Evolutionary conservation across 352 stramenopile genomes (phyloP).

Genomic region (Globisporangium echinulatum): DNA sequence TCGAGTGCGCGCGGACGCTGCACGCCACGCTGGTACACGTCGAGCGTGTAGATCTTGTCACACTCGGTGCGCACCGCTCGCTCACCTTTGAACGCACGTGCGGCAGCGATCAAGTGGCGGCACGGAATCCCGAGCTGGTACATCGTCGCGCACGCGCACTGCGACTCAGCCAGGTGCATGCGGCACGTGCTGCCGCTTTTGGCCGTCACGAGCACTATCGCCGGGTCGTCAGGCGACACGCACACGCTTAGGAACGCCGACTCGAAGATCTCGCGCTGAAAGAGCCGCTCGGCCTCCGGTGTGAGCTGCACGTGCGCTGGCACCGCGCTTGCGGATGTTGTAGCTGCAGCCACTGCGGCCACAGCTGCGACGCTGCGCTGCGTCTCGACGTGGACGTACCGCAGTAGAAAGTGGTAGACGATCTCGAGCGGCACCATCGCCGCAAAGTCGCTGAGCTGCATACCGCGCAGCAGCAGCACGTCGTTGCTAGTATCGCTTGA

Average conservation of each 20-base stretch:
- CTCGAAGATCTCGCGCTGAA: conserved; percentile 53
- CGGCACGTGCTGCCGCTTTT: conserved; percentile 46
- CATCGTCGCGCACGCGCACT: conserved; percentile 64
- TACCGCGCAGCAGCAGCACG: conserved; percentile 6
- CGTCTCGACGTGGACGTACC: conserved; percentile 35
- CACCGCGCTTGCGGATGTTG: no score
- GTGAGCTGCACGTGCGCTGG: conserved; percentile 33
- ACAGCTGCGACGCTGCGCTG: conserved; percentile 1
- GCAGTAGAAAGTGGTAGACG: conserved; percentile 64
- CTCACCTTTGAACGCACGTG: conserved; percentile 54
- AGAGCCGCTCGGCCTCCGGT: conserved; percentile 52
- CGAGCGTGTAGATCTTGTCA: conserved; percentile 67
- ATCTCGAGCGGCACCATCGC: conserved; percentile 58
- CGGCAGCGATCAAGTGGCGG: conserved; percentile 66
- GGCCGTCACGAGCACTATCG: conserved; percentile 57
- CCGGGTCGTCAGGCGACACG: conserved; percentile 46
- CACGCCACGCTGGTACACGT: conserved; percentile 24
- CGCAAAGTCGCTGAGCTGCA: conserved; percentile 11
- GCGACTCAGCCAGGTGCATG: conserved; percentile 49
- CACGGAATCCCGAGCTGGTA: conserved; percentile 74
- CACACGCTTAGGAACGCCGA: conserved; percentile 52
- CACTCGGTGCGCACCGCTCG: conserved; percentile 51
- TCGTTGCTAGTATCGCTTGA: neutral
- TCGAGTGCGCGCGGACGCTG: conserved; percentile 5
- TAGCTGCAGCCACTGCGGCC: neutral